Evolutionary conservation across 1,139 yeast species (phyloP).

Genomic region (Debaryomyces psychrophilus): DNA sequence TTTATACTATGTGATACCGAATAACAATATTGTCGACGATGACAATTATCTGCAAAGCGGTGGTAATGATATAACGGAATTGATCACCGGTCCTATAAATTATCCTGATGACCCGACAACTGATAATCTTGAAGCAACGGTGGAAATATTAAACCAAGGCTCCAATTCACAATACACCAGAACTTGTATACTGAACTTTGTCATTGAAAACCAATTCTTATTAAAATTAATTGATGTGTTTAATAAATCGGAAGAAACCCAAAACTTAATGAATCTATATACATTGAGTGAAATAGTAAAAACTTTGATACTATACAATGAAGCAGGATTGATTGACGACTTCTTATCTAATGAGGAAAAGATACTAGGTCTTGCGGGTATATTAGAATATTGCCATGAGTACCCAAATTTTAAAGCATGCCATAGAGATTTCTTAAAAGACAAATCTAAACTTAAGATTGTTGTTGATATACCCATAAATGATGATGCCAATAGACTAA

Average conservation of each 20-base stretch:
- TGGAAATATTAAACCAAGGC: constrained; percentile 59
- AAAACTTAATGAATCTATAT: constrained; percentile 58
- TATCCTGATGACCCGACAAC: constrained; percentile 63
- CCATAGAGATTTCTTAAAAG: constrained; percentile 65
- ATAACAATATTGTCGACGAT: constrained; percentile 27
- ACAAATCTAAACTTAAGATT: constrained; percentile 66
- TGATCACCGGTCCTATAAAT: constrained; percentile 77
- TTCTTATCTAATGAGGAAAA: constrained; percentile 61
- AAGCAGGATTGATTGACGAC: constrained; percentile 65
- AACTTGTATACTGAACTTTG: constrained; percentile 52
- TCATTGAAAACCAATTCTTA: constrained; percentile 57
- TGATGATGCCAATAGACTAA: constrained; percentile 33
- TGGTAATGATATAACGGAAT: constrained; percentile 62
- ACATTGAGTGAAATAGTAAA: constrained; percentile 73
- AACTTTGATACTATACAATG: constrained; percentile 70
- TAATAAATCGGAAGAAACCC: constrained; percentile 53
- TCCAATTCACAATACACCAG: constrained; percentile 60
- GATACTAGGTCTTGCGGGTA: constrained; percentile 70
- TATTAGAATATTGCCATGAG: constrained; percentile 91
- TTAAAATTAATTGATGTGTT: constrained; percentile 55
- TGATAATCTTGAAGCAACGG: constrained; percentile 50
- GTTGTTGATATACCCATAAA: constrained; percentile 71
- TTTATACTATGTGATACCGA: constrained; percentile 69
- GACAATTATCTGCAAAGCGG: constrained; percentile 21
- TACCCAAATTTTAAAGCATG: constrained; percentile 79